A percentile compares a stretch with the other conserved stretches of the same genome.
Evolutionary conservation across 2,329 filamentous ascomycete genomes (phyloP).

Genomic region (Penicillium sp.): DNA sequence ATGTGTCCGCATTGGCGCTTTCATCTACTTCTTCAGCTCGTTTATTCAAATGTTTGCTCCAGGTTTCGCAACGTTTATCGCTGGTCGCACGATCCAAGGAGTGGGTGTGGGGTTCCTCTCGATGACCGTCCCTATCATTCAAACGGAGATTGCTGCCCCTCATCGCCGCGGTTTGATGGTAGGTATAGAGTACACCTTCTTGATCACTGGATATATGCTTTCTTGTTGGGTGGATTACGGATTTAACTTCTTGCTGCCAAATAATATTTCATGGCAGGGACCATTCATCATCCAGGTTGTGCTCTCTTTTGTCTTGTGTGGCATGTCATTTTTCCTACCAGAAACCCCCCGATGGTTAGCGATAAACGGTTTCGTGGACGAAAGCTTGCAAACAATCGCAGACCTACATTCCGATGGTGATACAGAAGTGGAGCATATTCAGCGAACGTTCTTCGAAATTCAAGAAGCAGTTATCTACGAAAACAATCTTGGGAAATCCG

Average conservation of each 20-base stretch:
- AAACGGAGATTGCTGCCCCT: conserved; percentile 39
- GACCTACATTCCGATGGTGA: conserved; percentile 41
- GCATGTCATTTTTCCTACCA: conserved; percentile 39
- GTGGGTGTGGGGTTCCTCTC: conserved; percentile 37
- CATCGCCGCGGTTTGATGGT: conserved; percentile 41
- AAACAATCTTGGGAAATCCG: conserved; percentile 33
- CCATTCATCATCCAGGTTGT: conserved; percentile 35
- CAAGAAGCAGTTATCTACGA: conserved; percentile 41
- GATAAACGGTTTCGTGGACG: conserved; percentile 41
- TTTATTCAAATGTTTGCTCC: conserved; percentile 41
- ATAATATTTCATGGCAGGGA: conserved; percentile 32
- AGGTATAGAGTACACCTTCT: conserved; percentile 39
- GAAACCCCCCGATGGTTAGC: conserved; percentile 45
- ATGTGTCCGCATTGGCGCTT: conserved; percentile 36
- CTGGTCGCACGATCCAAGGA: conserved; percentile 36
- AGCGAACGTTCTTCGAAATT: conserved; percentile 38
- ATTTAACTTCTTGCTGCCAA: conserved; percentile 35
- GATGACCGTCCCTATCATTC: conserved; percentile 39
- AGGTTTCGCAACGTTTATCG: conserved; percentile 33
- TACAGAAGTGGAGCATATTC: conserved; percentile 34
- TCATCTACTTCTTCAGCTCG: conserved; percentile 39
- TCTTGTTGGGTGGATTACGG: conserved; percentile 43
- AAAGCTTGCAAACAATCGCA: conserved; percentile 42
- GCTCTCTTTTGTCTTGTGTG: conserved; percentile 33
- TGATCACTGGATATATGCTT: conserved; percentile 41